These are phyloP conservation scores for Novymonas esmeraldas DNA, from an alignment of 208 protist species.

Conservation along the genomic window DNA sequence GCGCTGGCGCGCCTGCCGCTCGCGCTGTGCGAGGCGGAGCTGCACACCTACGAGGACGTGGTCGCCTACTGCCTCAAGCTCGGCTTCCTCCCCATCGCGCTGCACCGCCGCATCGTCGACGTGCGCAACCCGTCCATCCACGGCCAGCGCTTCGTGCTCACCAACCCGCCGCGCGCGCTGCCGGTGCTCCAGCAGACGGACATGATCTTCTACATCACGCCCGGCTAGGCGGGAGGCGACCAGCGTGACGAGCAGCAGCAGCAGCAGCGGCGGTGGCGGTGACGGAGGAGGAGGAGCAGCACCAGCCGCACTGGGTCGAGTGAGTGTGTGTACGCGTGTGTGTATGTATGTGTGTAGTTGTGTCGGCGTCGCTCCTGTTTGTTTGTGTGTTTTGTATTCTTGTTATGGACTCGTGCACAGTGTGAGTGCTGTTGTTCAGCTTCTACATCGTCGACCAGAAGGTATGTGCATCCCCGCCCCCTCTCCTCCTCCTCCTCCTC, in stretches of 20 bases:
- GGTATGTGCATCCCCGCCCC: no score
- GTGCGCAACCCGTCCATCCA: slow-evolving; percentile 55
- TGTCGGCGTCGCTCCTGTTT: not conserved
- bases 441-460: no score
- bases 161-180: slow-evolving; percentile 74
- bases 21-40: slow-evolving; percentile 39
- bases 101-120: slow-evolving; percentile 75
- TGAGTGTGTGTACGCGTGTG: slow-evolving; percentile 31
- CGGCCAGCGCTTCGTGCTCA: slow-evolving; percentile 79
- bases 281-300: slow-evolving; percentile 61
- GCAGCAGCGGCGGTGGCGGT: no score
- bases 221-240: no score
- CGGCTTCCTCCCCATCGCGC: slow-evolving; percentile 68
- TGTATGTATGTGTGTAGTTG: not conserved
- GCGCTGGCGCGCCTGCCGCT: slow-evolving; percentile 67
- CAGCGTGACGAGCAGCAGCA: no score
- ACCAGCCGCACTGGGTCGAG: not conserved
- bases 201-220: slow-evolving; percentile 72
- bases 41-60: slow-evolving; percentile 82
- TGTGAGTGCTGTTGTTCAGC: no score
- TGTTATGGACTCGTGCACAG: no score
- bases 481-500: no score
- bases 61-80: slow-evolving; percentile 65
- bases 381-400: not conserved
- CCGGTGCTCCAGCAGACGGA: slow-evolving; percentile 63